Evolutionary conservation across 2,329 filamentous ascomycete genomes (phyloP).

Genomic region (Colletotrichum agaves): DNA sequence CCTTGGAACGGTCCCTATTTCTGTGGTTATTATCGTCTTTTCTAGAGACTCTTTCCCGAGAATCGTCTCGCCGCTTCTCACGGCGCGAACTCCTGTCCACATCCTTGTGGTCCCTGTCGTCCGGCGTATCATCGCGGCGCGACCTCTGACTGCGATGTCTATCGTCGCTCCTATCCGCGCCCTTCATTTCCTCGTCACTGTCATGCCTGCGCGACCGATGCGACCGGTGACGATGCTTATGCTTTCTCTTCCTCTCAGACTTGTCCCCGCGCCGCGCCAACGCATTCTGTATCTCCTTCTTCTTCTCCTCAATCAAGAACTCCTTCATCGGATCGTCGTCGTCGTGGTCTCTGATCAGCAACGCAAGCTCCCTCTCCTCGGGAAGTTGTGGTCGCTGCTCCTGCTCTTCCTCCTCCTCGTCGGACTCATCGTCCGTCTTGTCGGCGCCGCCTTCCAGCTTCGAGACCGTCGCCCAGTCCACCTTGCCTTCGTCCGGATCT

Average conservation of each 20-base stretch:
- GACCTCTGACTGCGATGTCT: constrained; percentile 46
- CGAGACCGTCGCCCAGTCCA: constrained; percentile 70
- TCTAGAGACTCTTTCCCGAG: constrained; percentile 45
- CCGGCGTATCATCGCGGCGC: constrained; percentile 50
- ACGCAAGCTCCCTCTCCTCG: constrained; percentile 83
- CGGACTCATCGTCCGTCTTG: constrained; percentile 58
- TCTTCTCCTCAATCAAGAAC: constrained; percentile 90
- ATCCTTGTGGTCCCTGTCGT: constrained; percentile 41
- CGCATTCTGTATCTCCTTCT: constrained; percentile 83
- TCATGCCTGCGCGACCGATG: constrained; percentile 53
- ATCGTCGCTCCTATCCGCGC: constrained; percentile 45
- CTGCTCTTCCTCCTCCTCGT: constrained; percentile 53
- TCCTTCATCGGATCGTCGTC: constrained; percentile 98
- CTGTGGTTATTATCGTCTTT: constrained; percentile 43
- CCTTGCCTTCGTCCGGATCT: constrained; percentile 67
- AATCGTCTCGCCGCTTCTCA: constrained; percentile 43
- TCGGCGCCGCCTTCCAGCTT: constrained; percentile 61
- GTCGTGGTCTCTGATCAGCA: constrained; percentile 82
- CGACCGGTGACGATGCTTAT: constrained; percentile 58
- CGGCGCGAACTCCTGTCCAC: constrained; percentile 41
- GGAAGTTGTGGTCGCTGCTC: constrained; percentile 72
- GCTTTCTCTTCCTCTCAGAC: constrained; percentile 61
- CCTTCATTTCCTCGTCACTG: constrained; percentile 42
- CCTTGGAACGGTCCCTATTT: constrained; percentile 40
- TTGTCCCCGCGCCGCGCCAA: constrained; percentile 61